Evolutionary conservation across 2,329 filamentous ascomycete species (phyloP), one percentile per base, ranked within the genome.

Genomic region (Pseudovirgaria hyperparasitica): DNA sequence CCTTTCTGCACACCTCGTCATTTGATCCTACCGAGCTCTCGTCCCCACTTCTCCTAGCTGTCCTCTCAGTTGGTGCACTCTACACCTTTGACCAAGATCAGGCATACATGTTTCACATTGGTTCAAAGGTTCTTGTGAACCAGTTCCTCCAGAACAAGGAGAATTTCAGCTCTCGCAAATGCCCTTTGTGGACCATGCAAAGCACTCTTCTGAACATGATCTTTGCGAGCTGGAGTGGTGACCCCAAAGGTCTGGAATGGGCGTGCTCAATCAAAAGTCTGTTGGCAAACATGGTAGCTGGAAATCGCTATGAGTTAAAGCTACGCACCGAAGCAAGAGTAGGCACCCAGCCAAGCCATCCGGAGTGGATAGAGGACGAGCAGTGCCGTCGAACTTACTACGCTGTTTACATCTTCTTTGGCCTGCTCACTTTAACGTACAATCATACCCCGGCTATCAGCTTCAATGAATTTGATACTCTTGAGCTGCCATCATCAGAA

Each of bases 341-440:
- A 43, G 76, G 72, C 23, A 65, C 72, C 16, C 67, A 70, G 34
- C 84, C 87, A 2, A 82, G 71, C 20, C 82, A 86, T 31, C 70
- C 78, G 10, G 84, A 96, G 50, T 98, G 90, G 90, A 76, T 96
- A 23, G 85, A 92, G 45, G 90, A 98, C 47, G 90, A 98, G 57
- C 85, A 87, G 26, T 94, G 90, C 54, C 76, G 87, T 33, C 82
- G 90, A 34, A 96, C 90, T 1, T 98, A 96, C 60, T 98, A 92
- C 46, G 87, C 90, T 1, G 90, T 96, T 33, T 98, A 96, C 63
- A 93, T 96, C 55, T 96, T 96, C 70, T 96, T 96, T 48, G 90
- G 90, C 30, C 69, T 96, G 45, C 61, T 96, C 42, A 96, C 90
- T 1, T 57, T 98, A 55, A 92, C 87, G 0, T 98, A 92, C 68